Evolutionary conservation across 371 early-diverging fungal genomes (phyloP).

Genomic region (Chytridium lagenaria): DNA sequence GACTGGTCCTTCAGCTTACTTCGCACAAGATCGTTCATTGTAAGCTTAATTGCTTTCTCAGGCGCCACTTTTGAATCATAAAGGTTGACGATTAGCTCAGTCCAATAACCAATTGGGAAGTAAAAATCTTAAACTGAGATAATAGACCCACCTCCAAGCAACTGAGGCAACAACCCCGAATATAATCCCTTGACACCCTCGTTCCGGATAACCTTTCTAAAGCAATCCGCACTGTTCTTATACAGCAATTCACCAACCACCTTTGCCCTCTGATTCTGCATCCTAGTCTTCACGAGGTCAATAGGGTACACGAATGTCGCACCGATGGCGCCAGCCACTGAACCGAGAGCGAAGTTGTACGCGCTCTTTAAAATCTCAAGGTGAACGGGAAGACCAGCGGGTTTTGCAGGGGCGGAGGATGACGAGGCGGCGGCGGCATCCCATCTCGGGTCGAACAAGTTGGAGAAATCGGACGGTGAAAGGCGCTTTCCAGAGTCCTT

Average conservation of each 20-base stretch:
- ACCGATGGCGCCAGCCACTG: conserved; percentile 95
- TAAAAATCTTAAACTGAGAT: too few species aligned
- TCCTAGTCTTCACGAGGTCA: conserved; percentile 96
- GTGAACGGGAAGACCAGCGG: neutral
- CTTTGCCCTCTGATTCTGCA: conserved; percentile 94
- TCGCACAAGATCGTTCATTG: conserved; percentile 95
- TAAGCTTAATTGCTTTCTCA: conserved; percentile 98
- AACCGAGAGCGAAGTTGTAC: conserved; percentile 86
- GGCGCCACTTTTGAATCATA: conserved; percentile 94
- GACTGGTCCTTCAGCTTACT: conserved; percentile 67
- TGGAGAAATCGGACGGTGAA: neutral
- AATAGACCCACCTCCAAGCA: conserved; percentile 70
- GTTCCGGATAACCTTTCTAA: conserved; percentile 89
- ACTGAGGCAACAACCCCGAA: conserved; percentile 95
- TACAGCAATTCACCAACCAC: conserved; percentile 92
- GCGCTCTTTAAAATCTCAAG: conserved; percentile 51
- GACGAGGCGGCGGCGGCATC: neutral
- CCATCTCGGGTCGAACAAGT: conserved; percentile 9
- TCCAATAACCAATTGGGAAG: too few species aligned
- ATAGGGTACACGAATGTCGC: conserved; percentile 97
- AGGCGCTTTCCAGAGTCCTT: conserved; percentile 21
- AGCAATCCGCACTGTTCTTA: conserved; percentile 93
- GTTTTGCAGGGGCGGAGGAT: neutral
- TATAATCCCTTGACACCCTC: conserved; percentile 93
- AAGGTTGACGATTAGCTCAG: too few species aligned